Conservation (phyloP, 2,329 filamentous ascomycete species). For the Dactylonectria macrodidyma region DNA sequence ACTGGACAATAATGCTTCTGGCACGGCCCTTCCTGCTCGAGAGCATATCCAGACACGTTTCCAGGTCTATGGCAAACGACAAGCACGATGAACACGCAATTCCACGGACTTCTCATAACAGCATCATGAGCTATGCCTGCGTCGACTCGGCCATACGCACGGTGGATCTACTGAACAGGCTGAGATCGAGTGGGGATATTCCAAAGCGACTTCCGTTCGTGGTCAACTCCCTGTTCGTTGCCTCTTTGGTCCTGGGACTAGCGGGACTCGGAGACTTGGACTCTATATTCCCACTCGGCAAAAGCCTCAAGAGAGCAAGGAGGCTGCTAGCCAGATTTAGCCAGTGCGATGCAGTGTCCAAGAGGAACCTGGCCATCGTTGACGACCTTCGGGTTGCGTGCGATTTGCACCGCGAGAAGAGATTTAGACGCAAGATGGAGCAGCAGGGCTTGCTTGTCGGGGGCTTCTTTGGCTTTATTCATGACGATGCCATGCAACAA, state of each 20-base stretch:
- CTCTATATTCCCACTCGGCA: slow-evolving; percentile 47
- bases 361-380: slow-evolving; percentile 37
- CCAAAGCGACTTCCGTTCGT: slow-evolving; percentile 61
- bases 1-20: slow-evolving; percentile 56
- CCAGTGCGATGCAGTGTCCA: slow-evolving; percentile 30
- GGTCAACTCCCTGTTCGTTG: slow-evolving; percentile 61
- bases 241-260: slow-evolving; percentile 59
- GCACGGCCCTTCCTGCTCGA: slow-evolving; percentile 54
- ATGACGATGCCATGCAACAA: slow-evolving; percentile 10
- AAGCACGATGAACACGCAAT: slow-evolving; percentile 16
- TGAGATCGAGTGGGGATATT: slow-evolving; percentile 50
- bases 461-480: slow-evolving; percentile 39
- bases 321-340: slow-evolving; percentile 43
- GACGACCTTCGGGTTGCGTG: slow-evolving; percentile 40
- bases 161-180: slow-evolving; percentile 55
- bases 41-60: slow-evolving; percentile 35
- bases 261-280: slow-evolving; percentile 62
- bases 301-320: slow-evolving; percentile 41
- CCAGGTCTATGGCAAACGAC: slow-evolving; percentile 32
- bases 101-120: slow-evolving; percentile 23
- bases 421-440: slow-evolving; percentile 37
- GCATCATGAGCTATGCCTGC: slow-evolving; percentile 50
- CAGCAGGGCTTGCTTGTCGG: slow-evolving; percentile 37
- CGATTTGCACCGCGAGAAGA: slow-evolving; percentile 36
- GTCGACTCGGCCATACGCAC: slow-evolving; percentile 53